phyloP scores from a whole-genome alignment of 805 yeast species.

The Saccharomyces jurei region DNA sequence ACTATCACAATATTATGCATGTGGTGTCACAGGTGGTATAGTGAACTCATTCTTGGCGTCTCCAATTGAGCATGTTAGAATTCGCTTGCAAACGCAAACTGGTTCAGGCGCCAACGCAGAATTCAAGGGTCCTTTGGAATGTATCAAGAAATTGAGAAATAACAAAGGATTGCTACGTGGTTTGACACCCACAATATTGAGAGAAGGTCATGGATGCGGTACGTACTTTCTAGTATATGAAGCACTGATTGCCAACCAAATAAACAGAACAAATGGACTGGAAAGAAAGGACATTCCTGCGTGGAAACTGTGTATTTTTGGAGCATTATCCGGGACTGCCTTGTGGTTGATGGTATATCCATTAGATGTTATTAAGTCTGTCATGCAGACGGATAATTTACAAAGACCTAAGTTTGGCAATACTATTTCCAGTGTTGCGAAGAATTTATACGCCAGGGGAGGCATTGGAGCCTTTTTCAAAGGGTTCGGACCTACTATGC shows the following conservation, averaged over 20 bases:
- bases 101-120: constrained; percentile 32
- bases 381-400: constrained; percentile 49
- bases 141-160: constrained; percentile 41
- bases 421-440: constrained; percentile 46
- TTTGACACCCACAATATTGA: constrained; percentile 65
- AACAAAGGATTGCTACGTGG: constrained; percentile 71
- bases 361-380: constrained; percentile 83
- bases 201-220: constrained; percentile 88
- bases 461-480: constrained; percentile 77
- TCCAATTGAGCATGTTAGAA: constrained; percentile 92
- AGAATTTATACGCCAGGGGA: constrained; percentile 43
- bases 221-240: constrained; percentile 85
- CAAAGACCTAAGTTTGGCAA: constrained; percentile 46
- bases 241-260: constrained; percentile 56
- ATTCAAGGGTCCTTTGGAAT: constrained; percentile 45
- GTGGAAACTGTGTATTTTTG: constrained; percentile 77
- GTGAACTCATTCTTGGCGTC: constrained; percentile 86
- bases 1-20: constrained; percentile 61
- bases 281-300: constrained; percentile 70
- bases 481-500: constrained; percentile 86
- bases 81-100: constrained; percentile 74
- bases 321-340: constrained; percentile 85
- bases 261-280: constrained; percentile 30
- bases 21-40: constrained; percentile 90
- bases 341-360: constrained; percentile 85